A percentile compares a stretch with the other conserved stretches of the same genome.
Conservation (phyloP, 768 basidiomycete species). For the Lactarius hatsudake region DNA sequence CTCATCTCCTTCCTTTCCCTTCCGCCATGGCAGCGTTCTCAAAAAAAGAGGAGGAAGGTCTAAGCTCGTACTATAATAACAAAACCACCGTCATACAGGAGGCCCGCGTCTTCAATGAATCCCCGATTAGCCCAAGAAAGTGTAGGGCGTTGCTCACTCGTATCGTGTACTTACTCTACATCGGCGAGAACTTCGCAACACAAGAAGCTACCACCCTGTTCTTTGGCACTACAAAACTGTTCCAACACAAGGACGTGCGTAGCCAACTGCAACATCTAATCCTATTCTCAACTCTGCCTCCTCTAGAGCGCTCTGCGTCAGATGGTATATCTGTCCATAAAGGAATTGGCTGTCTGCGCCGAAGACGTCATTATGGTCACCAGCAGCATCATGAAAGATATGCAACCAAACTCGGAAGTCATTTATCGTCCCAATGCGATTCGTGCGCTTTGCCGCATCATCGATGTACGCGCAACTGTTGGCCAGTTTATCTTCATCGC, state of each 20-base stretch:
- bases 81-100: slow-evolving; percentile 98
- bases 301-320: slow-evolving; percentile 88
- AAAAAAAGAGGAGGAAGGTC: slow-evolving; percentile 97
- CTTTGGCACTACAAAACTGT: slow-evolving; percentile 98
- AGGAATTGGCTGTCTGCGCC: slow-evolving; percentile 91
- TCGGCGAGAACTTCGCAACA: slow-evolving; percentile 90
- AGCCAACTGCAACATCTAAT: neutral
- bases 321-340: slow-evolving; percentile 98
- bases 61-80: slow-evolving; percentile 93
- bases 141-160: slow-evolving; percentile 94
- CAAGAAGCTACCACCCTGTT: slow-evolving; percentile 98
- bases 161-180: slow-evolving; percentile 94
- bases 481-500: slow-evolving; percentile 14
- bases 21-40: slow-evolving; percentile 68
- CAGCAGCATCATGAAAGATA: slow-evolving; percentile 99
- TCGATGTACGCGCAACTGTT: slow-evolving; percentile 69
- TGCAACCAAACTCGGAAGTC: slow-evolving; percentile 98
- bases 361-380: slow-evolving; percentile 99
- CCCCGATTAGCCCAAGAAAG: slow-evolving; percentile 96
- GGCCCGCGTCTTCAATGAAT: slow-evolving; percentile 98
- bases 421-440: slow-evolving; percentile 98
- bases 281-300: slow-evolving; percentile 2
- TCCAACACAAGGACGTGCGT: slow-evolving; percentile 98
- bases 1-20: neutral
- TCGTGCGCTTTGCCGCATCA: slow-evolving; percentile 91